phyloP scores from a whole-genome alignment of 75 land plant species.

The Picea glauca region DNA sequence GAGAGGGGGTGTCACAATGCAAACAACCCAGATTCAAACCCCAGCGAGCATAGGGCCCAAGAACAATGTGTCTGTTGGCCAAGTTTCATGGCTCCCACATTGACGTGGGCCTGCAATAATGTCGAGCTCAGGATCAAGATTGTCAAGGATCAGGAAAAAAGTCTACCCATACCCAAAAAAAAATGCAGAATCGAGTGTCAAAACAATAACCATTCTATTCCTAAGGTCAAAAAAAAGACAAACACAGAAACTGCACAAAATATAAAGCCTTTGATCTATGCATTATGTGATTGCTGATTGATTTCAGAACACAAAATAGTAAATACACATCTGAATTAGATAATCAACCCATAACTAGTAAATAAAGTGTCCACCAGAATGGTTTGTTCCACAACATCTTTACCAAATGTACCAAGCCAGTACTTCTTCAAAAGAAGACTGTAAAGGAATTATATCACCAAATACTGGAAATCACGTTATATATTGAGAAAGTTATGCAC shows the following conservation, averaged over 20 bases:
- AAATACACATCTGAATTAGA: not conserved
- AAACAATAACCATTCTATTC: too few relatives aligned
- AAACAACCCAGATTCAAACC: too few relatives aligned
- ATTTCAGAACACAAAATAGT: not conserved
- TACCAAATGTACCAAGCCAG: not conserved
- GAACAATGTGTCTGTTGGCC: not conserved
- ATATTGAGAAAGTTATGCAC: too few relatives aligned
- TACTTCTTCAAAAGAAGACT: not conserved
- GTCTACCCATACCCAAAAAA: too few relatives aligned
- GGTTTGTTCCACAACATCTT: not conserved
- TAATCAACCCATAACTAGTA: not conserved
- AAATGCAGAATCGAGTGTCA: not conserved
- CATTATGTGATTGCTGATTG: not conserved
- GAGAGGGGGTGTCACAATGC: too few relatives aligned
- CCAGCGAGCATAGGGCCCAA: too few relatives aligned
- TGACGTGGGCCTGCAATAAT: too few relatives aligned
- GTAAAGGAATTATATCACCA: not conserved
- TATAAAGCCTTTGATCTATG: not conserved
- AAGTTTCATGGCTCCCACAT: not conserved
- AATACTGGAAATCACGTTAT: not conserved
- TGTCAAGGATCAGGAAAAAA: too few relatives aligned
- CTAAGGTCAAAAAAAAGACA: not conserved
- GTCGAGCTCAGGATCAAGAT: too few relatives aligned
- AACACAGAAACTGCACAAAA: not conserved
- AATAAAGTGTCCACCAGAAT: not conserved